Evolutionary conservation across 257 asterid genomes (phyloP).

Genomic region (Sherardia arvensis): DNA sequence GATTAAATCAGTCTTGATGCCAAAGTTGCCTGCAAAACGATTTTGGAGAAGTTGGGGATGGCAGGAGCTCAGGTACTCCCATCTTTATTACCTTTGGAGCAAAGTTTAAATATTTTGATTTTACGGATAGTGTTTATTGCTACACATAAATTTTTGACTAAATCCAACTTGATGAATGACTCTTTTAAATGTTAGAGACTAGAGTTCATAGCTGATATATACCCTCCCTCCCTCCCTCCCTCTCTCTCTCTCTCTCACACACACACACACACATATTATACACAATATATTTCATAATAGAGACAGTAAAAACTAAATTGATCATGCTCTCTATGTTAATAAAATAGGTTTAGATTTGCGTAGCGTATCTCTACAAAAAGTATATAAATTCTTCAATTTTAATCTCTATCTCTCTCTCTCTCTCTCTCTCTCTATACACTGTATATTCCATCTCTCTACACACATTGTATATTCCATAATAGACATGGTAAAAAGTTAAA

Average conservation of each 20-base stretch:
- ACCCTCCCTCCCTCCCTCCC: background rate
- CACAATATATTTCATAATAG: background rate
- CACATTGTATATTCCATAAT: background rate
- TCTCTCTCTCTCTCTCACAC: background rate
- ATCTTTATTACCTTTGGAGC: background rate
- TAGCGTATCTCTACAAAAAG: no score
- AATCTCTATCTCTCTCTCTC: no score
- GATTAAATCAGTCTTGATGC: constrained; percentile 53
- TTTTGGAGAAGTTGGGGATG: constrained; percentile 73
- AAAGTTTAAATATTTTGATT: background rate
- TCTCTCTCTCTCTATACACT: no score
- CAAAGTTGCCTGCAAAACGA: constrained; percentile 65
- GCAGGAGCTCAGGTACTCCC: constrained; percentile 82
- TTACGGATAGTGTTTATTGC: background rate
- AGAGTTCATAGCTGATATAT: background rate
- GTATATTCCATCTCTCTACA: no score
- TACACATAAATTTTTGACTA: background rate
- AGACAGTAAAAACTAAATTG: no score
- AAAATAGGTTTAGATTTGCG: no score
- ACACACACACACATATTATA: background rate
- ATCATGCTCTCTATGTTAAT: no score
- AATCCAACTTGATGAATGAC: background rate
- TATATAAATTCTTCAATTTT: no score
- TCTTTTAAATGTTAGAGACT: background rate
- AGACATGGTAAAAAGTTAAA: background rate